Evolutionary conservation across 2,329 filamentous ascomycete genomes (phyloP).

Genomic region (Coleophoma eucalyptorum): DNA sequence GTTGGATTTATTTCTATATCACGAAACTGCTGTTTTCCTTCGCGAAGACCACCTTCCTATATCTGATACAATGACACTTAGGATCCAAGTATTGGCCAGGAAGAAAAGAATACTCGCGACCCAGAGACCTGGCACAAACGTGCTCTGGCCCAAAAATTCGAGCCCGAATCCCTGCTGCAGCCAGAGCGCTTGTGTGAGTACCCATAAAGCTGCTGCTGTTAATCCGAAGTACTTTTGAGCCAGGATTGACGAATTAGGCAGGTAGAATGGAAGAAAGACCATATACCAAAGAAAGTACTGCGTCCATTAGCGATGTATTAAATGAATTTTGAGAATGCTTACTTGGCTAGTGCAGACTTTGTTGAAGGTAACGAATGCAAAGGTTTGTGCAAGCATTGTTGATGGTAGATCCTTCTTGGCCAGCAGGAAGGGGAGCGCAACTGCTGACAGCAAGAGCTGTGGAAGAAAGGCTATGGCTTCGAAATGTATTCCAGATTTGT

Average conservation of each 20-base stretch:
- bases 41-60: conserved; percentile 19
- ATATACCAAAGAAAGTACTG: conserved; percentile 99
- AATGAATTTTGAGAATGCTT: conserved; percentile 15
- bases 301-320: neutral
- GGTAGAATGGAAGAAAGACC: conserved; percentile 86
- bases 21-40: no score
- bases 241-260: conserved; percentile 75
- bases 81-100: conserved; percentile 78
- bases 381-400: conserved; percentile 91
- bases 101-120: conserved; percentile 75
- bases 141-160: conserved; percentile 77
- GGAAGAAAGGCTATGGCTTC: conserved; percentile 87
- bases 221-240: conserved; percentile 56
- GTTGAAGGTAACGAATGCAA: conserved; percentile 96
- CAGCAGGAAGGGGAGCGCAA: conserved; percentile 71
- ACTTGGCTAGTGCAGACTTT: conserved; percentile 99
- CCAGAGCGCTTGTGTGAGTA: conserved; percentile 71
- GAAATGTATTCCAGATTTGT: conserved; percentile 37
- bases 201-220: conserved; percentile 66
- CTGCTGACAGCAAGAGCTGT: conserved; percentile 74
- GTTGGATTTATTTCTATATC: no score
- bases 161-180: conserved; percentile 71
- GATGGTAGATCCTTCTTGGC: conserved; percentile 79
- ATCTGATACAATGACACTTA: conserved; percentile 77
- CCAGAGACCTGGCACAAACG: conserved; percentile 85